phyloP scores from a whole-genome alignment of 176 grass and related monocot species.

The Echinochloa phyllopogon region DNA sequence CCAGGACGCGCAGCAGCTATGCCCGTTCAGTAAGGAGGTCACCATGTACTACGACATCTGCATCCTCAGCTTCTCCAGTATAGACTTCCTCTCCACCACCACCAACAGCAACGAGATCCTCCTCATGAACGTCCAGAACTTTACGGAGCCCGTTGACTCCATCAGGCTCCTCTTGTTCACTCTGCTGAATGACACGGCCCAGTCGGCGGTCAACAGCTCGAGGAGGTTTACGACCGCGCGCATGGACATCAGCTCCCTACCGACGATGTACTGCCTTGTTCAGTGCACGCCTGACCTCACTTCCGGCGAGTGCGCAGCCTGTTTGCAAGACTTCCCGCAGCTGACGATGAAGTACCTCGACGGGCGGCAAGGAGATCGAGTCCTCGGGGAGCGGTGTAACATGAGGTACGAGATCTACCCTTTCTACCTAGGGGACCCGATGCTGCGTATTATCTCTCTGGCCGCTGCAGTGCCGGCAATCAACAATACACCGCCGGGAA shows the following conservation, averaged over 20 bases:
- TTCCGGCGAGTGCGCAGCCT: neutral
- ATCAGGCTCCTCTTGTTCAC: neutral
- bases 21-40: neutral
- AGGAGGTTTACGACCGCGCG: neutral
- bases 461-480: neutral
- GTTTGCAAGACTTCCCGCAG: neutral
- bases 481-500: neutral
- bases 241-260: neutral
- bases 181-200: neutral
- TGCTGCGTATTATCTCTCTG: neutral
- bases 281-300: constrained; percentile 25
- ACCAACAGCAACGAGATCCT: neutral
- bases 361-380: neutral
- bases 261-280: neutral
- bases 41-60: neutral
- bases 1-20: neutral
- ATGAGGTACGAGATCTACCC: constrained; percentile 24
- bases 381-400: neutral
- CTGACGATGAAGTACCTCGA: neutral
- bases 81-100: neutral
- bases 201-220: neutral
- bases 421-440: neutral
- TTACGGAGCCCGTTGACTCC: neutral
- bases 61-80: constrained; percentile 22
- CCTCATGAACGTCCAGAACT: neutral